Conservation (phyloP, 495 filamentous ascomycete genomes). For the Penicillium roqueforti region DNA sequence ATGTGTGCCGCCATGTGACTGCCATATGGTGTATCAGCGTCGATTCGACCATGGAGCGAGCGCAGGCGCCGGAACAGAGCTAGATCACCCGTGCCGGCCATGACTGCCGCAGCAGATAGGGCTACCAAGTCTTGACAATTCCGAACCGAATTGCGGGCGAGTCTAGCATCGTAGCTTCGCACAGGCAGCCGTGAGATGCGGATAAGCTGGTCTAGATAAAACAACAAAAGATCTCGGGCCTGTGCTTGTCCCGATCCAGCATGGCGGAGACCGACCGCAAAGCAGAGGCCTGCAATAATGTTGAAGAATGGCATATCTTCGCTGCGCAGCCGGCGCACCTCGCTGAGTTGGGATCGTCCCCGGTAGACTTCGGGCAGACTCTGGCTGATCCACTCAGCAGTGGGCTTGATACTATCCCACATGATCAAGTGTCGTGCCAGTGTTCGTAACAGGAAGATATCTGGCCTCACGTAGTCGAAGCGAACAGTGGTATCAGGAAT, state of each 20-base stretch:
- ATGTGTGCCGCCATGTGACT: conserved; percentile 91
- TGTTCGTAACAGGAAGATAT: conserved; percentile 86
- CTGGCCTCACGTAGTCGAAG: conserved; percentile 92
- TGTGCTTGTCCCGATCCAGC: conserved; percentile 72
- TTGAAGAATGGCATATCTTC: conserved; percentile 89
- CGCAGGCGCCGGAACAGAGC: conserved; percentile 83
- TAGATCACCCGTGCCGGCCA: conserved; percentile 94
- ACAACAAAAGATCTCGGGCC: conserved; percentile 75
- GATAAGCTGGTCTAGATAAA: conserved; percentile 84
- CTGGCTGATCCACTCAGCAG: conserved; percentile 65
- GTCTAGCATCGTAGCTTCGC: conserved; percentile 71
- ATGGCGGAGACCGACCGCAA: conserved; percentile 76
- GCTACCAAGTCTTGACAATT: conserved; percentile 87
- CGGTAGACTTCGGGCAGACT: conserved; percentile 69
- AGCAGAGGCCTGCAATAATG: conserved; percentile 83
- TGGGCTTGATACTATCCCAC: conserved; percentile 77
- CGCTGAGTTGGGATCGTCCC: conserved; percentile 47
- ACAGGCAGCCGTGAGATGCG: conserved; percentile 66
- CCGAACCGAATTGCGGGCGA: conserved; percentile 73
- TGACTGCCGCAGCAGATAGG: conserved; percentile 77
- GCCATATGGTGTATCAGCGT: conserved; percentile 81
- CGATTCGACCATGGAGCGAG: conserved; percentile 80
- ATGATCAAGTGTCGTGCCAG: conserved; percentile 89
- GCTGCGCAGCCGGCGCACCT: conserved; percentile 56
- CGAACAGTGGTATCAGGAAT: conserved; percentile 83